Evolutionary conservation across 2,329 filamentous ascomycete genomes (phyloP), one percentile per base, ranked within the genome.

Genomic region (Pestalotiopsis sp.): DNA sequence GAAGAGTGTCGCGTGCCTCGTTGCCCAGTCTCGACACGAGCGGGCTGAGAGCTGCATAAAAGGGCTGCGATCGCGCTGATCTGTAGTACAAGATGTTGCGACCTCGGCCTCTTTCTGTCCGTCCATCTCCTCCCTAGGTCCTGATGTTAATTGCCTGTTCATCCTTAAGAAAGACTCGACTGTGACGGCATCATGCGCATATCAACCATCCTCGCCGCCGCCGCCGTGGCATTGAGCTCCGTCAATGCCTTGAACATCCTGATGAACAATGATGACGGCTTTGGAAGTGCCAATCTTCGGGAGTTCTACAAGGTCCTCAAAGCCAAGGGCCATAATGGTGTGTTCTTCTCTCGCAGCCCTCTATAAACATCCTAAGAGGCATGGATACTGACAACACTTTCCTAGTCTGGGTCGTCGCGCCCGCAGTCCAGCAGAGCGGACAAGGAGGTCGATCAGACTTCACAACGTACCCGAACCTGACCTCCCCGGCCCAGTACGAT

Each of bases 311-410:
- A 72, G 60, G 71, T 74, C 20, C 69, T 78, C 66, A 89, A 89
- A 69, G 86, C 87, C 52, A 83, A 85, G 62, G 89, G 89, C 76
- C 90, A 90, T 78, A 89, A 89, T 72, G 63, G 63, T 66, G 20
- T 5, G 41, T 36, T 38, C n/a, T 3, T 52, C 45, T 20, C 2
- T 45, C 3, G 6, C 7, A 12, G 9, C 6, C 3, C 23, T 27
- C 25, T 4, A 36, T 36, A 20, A 2, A 36, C 31, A 36, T 36
- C 7, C 31, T 7, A 36, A 36, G 31, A 36, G 31, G 31, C 17
- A 36, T 3, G 4, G 17, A 17, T 23, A 52, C 45, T 52, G 7
- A 52, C 45, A 52, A 20, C 4, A 38, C 38, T 36, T 23, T 3
- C 27, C 7, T 13, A 66, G 84, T 82, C 64, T 88, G 81, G 79